These are phyloP conservation scores for Monosporozyma servazzii DNA, from an alignment of 805 yeast genomes.

Conservation along the genomic window DNA sequence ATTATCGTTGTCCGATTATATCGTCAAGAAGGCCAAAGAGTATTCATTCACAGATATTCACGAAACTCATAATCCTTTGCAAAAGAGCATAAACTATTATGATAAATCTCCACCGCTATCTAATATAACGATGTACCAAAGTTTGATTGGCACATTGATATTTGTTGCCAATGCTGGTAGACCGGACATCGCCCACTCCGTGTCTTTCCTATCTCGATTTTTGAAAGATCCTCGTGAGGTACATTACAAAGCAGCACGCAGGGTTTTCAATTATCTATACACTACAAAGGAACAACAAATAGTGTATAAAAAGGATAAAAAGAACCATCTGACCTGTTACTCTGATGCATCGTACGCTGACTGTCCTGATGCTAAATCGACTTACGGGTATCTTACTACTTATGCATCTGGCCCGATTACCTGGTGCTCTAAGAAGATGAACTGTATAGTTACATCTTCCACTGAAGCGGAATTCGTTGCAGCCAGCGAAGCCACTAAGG, in stretches of 20 bases:
- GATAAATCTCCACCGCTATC: not conserved
- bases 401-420: not conserved
- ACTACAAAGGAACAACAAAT: too few species aligned
- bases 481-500: not conserved
- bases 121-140: conserved; percentile 2
- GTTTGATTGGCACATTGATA: conserved; percentile 4
- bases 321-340: too few species aligned
- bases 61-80: not conserved
- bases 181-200: conserved; percentile 8
- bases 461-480: conserved; percentile 3
- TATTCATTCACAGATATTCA: not conserved
- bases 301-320: too few species aligned
- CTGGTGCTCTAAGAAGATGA: not conserved
- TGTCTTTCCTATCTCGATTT: conserved; percentile 5
- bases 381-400: not conserved
- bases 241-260: conserved; percentile 3
- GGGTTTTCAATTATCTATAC: conserved; percentile 5
- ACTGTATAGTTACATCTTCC: not conserved
- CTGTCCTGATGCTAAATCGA: not conserved
- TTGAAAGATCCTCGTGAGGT: conserved; percentile 4
- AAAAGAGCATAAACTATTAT: not conserved
- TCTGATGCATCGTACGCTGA: too few species aligned
- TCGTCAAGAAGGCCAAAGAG: not conserved
- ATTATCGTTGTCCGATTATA: conserved; percentile 1
- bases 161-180: conserved; percentile 9